These are phyloP conservation scores for Kodamaea sp. DNA, from an alignment of 1,139 yeast species.

Conservation along the genomic window DNA sequence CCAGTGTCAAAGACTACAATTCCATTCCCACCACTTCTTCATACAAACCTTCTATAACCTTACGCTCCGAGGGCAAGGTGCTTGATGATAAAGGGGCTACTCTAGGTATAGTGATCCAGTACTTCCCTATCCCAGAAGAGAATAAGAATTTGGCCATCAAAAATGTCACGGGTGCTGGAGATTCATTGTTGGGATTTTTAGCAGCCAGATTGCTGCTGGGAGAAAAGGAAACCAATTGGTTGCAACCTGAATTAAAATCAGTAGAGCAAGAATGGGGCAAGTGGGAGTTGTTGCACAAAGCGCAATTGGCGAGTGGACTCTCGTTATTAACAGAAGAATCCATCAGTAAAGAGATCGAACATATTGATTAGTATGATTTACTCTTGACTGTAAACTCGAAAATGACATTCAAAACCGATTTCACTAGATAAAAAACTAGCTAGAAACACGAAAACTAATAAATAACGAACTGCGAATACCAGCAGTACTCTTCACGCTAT, in stretches of 20 bases:
- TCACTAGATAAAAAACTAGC: too few species aligned
- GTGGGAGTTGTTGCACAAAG: conserved; percentile 41
- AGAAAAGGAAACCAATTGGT: conserved; percentile 27
- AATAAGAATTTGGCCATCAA: conserved; percentile 33
- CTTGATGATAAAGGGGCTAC: conserved; percentile 18
- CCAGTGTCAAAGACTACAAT: conserved; percentile 29
- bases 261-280: conserved; percentile 34
- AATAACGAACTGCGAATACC: too few species aligned
- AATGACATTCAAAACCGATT: too few species aligned
- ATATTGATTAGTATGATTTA: too few species aligned
- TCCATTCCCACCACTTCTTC: conserved; percentile 39
- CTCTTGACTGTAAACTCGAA: too few species aligned
- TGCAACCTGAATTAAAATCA: conserved; percentile 21
- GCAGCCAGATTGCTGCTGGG: conserved; percentile 23
- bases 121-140: conserved; percentile 53
- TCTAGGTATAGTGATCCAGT: conserved; percentile 62
- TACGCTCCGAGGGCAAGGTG: conserved; percentile 17
- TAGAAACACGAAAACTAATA: too few species aligned
- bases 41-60: conserved; percentile 26
- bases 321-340: conserved; percentile 38
- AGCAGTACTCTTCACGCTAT: too few species aligned
- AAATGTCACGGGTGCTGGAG: conserved; percentile 76
- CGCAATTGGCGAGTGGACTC: conserved; percentile 58
- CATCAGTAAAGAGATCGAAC: conserved; percentile 23
- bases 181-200: conserved; percentile 62